Evolutionary conservation across 192 early-diverging fungal genomes (phyloP).

Genomic region (Coemansia sp.): DNA sequence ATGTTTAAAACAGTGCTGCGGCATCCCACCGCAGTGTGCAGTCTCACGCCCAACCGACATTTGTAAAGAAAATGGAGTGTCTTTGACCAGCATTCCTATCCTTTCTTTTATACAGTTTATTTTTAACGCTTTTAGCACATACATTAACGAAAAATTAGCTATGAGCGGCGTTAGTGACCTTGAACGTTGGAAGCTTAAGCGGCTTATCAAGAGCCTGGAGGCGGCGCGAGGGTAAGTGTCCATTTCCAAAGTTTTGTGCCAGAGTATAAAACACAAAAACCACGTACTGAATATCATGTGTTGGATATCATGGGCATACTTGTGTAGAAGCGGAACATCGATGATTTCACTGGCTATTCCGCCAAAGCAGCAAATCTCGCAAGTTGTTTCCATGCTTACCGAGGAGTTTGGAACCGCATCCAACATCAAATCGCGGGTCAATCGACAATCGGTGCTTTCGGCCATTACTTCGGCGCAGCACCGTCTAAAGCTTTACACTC

Average conservation of each 20-base stretch:
- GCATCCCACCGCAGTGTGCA: not conserved
- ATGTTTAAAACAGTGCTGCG: not conserved
- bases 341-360: slow-evolving; percentile 95
- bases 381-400: slow-evolving; percentile 79
- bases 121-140: not conserved
- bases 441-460: slow-evolving; percentile 85
- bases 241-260: too few relatives aligned
- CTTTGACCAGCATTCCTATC: not conserved
- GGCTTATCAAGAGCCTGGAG: slow-evolving; percentile 87
- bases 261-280: not conserved
- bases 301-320: not conserved
- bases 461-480: slow-evolving; percentile 96
- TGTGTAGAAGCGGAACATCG: slow-evolving; percentile 83
- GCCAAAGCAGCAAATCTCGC: slow-evolving; percentile 84
- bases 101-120: not conserved
- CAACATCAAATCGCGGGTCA: slow-evolving; percentile 98
- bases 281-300: not conserved
- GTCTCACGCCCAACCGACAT: not conserved
- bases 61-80: not conserved
- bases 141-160: not conserved
- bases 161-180: slow-evolving; percentile 35
- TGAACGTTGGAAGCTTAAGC: slow-evolving; percentile 93
- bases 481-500: slow-evolving; percentile 85
- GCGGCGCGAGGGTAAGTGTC: slow-evolving; percentile 73
- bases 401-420: slow-evolving; percentile 95